Evolutionary conservation across 805 yeast species (phyloP).

Genomic region (Zygosaccharomyces gambellarensis): DNA sequence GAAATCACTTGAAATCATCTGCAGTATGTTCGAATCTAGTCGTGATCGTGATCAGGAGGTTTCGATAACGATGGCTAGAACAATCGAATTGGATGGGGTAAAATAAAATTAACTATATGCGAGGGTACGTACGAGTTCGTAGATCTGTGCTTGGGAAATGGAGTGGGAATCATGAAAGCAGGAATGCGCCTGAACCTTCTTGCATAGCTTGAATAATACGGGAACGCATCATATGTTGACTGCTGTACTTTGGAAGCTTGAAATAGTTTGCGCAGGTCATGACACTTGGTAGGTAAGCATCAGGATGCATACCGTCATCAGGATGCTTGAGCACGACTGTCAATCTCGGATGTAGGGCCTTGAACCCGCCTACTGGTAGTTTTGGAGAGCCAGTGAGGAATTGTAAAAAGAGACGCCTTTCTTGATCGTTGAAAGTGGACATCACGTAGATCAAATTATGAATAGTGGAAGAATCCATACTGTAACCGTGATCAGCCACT

Average conservation of each 20-base stretch:
- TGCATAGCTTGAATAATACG: constrained; percentile 65
- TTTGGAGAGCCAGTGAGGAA: constrained; percentile 92
- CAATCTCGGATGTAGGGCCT: constrained; percentile 69
- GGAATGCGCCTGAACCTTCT: constrained; percentile 87
- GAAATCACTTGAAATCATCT: background rate
- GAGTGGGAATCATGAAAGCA: constrained; percentile 50
- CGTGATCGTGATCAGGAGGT: background rate
- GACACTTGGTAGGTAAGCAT: constrained; percentile 88
- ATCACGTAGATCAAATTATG: constrained; percentile 58
- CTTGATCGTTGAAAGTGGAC: constrained; percentile 46
- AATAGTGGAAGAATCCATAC: constrained; percentile 60
- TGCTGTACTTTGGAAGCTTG: constrained; percentile 78
- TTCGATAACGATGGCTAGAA: background rate
- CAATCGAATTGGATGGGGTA: background rate
- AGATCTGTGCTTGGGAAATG: constrained; percentile 1
- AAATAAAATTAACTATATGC: background rate
- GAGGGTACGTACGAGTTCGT: constrained; percentile 1
- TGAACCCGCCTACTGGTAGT: constrained; percentile 91
- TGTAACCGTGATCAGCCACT: constrained; percentile 88
- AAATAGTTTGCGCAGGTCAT: constrained; percentile 97
- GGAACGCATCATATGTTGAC: constrained; percentile 51
- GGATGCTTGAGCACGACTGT: constrained; percentile 81
- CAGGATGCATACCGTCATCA: constrained; percentile 65
- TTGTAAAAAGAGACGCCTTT: constrained; percentile 72
- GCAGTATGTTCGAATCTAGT: background rate